Evolutionary conservation across 805 yeast species (phyloP), one percentile per base, ranked within the genome.

Genomic region (Naumovozyma dairenensis): DNA sequence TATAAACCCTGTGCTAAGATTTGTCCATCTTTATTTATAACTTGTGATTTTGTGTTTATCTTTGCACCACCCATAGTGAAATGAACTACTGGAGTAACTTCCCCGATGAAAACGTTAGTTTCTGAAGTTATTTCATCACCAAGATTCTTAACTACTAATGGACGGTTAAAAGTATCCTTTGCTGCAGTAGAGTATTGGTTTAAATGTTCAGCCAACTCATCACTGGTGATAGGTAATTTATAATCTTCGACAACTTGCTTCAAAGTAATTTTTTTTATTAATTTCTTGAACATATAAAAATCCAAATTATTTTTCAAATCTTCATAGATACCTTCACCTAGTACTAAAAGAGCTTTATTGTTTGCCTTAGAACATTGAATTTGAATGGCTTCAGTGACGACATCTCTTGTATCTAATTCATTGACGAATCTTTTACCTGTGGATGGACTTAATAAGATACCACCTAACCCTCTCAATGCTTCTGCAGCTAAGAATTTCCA

Each of bases 1-100:
- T 60, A 76, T 9, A 77, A 46, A 12, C 77, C 75, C 1, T 55
- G 44, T 3, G 69, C 55, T 7, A 63, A 43, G 1, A 53, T 35
- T 16, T 53, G 48, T 22, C 50, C 53, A 28, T 59, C 43, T 22
- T 55, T 46, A 13, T 43, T 48, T 8, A 67, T 32, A 2, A 72
- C 72, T 35, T 64, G 66, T 0, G 71, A 57, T 33, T 63, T 48
- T 24, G 62, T 68, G 48, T 73, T 65, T 35, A 74, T 72, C 49
- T 67, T 66, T 3, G 73, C 72, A 28, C 85, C 84, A 16, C 85
- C 84, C 65, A 69, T 76, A 4, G 82, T 72, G 51, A 74, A 76
- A 52, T 76, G 83, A 20, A 76, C 66, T 5, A 73, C 78, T 5
- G 80, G 80, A 0, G 81, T 74, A 4, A 72, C 60, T 31, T 69